These are phyloP conservation scores for Sambucus nigra DNA, from an alignment of 129 eudicot genomes.

Conservation along the genomic window DNA sequence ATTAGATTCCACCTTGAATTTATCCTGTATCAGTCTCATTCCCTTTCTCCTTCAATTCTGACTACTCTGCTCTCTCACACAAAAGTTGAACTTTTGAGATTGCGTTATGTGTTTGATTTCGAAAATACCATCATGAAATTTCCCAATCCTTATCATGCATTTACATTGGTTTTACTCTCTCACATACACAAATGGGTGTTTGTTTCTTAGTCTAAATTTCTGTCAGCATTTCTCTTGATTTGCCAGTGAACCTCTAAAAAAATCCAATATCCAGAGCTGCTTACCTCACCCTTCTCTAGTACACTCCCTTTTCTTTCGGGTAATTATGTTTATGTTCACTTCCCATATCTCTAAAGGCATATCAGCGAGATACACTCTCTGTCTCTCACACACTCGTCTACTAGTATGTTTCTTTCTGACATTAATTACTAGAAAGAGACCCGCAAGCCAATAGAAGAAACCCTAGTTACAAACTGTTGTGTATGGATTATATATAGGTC, in stretches of 20 bases:
- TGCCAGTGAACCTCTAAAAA: constrained; percentile 12
- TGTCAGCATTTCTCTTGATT: constrained; percentile 10
- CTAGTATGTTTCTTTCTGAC: background rate
- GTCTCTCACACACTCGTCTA: background rate
- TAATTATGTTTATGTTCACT: constrained; percentile 9
- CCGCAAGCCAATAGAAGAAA: constrained; percentile 7
- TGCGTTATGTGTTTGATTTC: constrained; percentile 50
- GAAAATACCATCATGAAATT: constrained; percentile 40
- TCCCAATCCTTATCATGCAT: constrained; percentile 35
- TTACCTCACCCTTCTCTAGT: constrained; percentile 22
- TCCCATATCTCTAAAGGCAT: constrained; percentile 19
- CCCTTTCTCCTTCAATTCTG: background rate
- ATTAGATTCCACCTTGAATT: background rate
- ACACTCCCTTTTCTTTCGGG: constrained; percentile 16
- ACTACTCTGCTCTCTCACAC: constrained; percentile 12
- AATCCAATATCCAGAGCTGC: constrained; percentile 13
- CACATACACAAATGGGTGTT: constrained; percentile 8
- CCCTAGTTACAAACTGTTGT: constrained; percentile 13
- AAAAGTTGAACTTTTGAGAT: constrained; percentile 20
- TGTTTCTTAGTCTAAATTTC: background rate
- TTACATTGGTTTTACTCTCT: background rate
- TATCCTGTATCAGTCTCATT: background rate
- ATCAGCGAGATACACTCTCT: constrained; percentile 7
- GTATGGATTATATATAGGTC: too few relatives aligned
- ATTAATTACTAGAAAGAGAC: constrained; percentile 20